Conservation (phyloP, 306 rosid species). For the Argentina anserina region DNA sequence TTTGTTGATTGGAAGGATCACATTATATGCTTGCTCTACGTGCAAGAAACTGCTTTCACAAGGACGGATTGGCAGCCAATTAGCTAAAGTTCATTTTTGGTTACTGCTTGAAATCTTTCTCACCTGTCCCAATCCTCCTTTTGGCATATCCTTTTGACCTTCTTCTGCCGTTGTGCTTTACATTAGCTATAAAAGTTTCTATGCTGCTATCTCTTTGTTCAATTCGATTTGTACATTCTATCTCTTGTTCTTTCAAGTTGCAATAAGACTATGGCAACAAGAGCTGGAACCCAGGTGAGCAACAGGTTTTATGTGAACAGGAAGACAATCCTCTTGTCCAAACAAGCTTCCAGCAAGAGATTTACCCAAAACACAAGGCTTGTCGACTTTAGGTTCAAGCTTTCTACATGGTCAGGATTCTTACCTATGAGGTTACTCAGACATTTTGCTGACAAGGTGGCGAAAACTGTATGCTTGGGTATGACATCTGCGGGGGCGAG, state of each 20-base stretch:
- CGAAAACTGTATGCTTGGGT: conserved; percentile 41
- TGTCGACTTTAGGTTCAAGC: conserved; percentile 27
- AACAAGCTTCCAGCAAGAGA: conserved; percentile 22
- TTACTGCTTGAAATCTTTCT: conserved; percentile 35
- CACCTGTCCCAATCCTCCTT: conserved; percentile 42
- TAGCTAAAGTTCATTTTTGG: conserved; percentile 19
- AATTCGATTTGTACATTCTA: conserved; percentile 11
- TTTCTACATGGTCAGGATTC: conserved; percentile 29
- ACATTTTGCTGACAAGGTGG: conserved; percentile 50
- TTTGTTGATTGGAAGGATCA: conserved; percentile 25
- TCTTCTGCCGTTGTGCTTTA: conserved; percentile 12
- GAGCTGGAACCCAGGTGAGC: conserved; percentile 12
- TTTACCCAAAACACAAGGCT: conserved; percentile 19
- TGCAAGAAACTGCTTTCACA: conserved; percentile 14
- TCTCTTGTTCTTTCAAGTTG: conserved; percentile 12
- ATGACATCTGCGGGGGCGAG: conserved; percentile 32
- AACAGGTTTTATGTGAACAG: conserved; percentile 13
- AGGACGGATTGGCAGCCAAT: conserved; percentile 19
- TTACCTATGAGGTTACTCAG: conserved; percentile 49
- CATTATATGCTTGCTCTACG: conserved; percentile 24
- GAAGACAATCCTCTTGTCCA: conserved; percentile 26
- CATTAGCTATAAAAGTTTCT: conserved; percentile 4
- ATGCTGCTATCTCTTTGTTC: conserved; percentile 19
- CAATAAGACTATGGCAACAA: conserved; percentile 13
- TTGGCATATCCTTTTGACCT: conserved; percentile 18